These are phyloP conservation scores for Centaurea solstitialis DNA, from an alignment of 129 eudicot species.

Conservation along the genomic window DNA sequence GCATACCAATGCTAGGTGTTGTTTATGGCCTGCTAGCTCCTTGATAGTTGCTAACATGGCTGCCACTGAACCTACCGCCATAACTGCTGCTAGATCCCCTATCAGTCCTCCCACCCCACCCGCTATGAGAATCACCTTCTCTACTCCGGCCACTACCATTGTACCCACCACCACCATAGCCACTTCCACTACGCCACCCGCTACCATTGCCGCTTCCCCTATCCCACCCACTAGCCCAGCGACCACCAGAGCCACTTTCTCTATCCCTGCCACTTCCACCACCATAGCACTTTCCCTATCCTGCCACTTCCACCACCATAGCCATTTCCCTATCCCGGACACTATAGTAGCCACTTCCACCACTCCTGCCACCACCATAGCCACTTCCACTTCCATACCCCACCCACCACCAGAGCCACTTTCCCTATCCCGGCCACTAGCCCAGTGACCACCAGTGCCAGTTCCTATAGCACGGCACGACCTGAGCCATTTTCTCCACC, in stretches of 20 bases:
- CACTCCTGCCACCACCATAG: neutral
- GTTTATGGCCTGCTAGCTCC: constrained; percentile 3
- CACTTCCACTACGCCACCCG: neutral
- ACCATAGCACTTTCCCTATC: neutral
- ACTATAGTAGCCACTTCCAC: neutral
- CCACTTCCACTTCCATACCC: constrained; percentile 6
- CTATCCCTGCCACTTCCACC: constrained; percentile 1
- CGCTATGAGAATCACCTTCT: constrained; percentile 1
- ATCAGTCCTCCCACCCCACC: neutral
- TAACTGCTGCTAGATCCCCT: constrained; percentile 17
- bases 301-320: neutral
- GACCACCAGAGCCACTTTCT: constrained; percentile 31
- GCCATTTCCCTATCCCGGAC: neutral
- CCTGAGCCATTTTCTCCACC: constrained; percentile 23
- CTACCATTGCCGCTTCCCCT: neutral
- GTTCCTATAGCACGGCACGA: neutral
- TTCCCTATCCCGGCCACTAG: neutral
- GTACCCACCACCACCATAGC: neutral
- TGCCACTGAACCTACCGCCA: constrained; percentile 23
- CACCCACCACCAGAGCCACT: neutral
- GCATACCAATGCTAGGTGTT: neutral
- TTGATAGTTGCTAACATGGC: constrained; percentile 35
- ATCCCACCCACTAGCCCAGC: neutral
- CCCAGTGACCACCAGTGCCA: constrained; percentile 32
- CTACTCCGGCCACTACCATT: neutral